phyloP scores from a whole-genome alignment of 768 basidiomycete genomes.

The Asterophora lycoperdoides region DNA sequence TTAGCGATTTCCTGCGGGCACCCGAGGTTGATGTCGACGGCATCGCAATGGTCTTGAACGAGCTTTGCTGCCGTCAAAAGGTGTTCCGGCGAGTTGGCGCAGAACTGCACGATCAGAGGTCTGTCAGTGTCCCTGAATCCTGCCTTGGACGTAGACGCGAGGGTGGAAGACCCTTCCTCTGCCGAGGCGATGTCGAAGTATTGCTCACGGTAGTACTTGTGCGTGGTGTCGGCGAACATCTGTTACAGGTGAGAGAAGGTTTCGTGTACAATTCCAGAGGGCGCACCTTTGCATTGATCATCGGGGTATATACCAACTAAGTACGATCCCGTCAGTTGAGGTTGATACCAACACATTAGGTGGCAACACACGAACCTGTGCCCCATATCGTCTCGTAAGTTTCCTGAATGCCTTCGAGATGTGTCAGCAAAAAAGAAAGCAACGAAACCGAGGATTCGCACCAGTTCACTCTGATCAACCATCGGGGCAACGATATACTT shows the following conservation, averaged over 20 bases:
- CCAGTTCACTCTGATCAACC: conserved; percentile 97
- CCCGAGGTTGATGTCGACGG: conserved; percentile 90
- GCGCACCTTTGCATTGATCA: conserved; percentile 90
- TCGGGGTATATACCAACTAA: conserved; percentile 90
- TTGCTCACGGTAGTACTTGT: conserved; percentile 54
- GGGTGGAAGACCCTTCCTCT: conserved; percentile 74
- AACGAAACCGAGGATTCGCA: conserved; percentile 34
- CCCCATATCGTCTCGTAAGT: conserved; percentile 77
- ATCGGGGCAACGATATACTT: conserved; percentile 94
- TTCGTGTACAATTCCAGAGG: background rate
- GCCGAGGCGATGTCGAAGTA: conserved; percentile 65
- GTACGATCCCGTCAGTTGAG: too few relatives aligned
- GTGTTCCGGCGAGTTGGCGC: conserved; percentile 80
- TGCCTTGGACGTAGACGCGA: conserved; percentile 1
- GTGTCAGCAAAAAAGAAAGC: background rate
- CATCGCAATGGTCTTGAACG: conserved; percentile 81
- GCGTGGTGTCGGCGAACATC: conserved; percentile 58
- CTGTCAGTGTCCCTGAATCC: conserved; percentile 47
- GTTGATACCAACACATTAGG: too few relatives aligned
- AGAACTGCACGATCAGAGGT: conserved; percentile 90
- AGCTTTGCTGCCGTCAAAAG: conserved; percentile 74
- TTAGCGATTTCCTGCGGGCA: conserved; percentile 96
- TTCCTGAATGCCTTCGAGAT: conserved; percentile 77
- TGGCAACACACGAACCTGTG: conserved; percentile 49
- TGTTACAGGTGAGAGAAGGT: conserved; percentile 18